Evolutionary conservation across 371 early-diverging fungal species (phyloP).

Genomic region (Actinomortierella wolfii): DNA sequence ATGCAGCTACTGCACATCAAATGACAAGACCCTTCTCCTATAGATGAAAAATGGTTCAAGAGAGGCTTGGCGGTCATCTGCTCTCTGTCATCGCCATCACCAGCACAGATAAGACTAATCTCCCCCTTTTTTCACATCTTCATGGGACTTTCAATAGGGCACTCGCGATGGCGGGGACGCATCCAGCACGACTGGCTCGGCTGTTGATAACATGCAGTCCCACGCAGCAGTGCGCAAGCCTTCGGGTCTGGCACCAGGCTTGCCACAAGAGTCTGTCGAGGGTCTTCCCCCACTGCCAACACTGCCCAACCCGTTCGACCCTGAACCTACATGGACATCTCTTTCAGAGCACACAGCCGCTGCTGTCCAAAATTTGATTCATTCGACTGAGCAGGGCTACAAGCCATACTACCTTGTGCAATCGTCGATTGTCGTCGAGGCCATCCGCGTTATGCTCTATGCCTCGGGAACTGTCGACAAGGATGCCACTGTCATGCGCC

Average conservation of each 20-base stretch:
- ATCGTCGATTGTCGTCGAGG: conserved; percentile 66
- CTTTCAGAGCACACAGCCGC: conserved; percentile 67
- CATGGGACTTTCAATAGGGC: conserved; percentile 13
- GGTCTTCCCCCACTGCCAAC: conserved; percentile 35
- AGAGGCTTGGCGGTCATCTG: too few relatives aligned
- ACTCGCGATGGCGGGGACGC: conserved; percentile 17
- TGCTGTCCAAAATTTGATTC: conserved; percentile 68
- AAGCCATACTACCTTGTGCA: conserved; percentile 64
- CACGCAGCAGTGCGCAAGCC: conserved; percentile 34
- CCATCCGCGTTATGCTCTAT: conserved; percentile 84
- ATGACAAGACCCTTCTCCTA: too few relatives aligned
- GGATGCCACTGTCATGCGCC: conserved; percentile 66
- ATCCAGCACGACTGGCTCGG: conserved; percentile 33
- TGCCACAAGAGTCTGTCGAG: conserved; percentile 33
- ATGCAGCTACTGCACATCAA: too few relatives aligned
- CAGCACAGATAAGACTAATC: too few relatives aligned
- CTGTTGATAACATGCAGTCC: conserved; percentile 26
- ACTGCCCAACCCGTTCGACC: conserved; percentile 41
- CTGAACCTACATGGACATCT: conserved; percentile 65
- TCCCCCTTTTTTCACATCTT: background rate
- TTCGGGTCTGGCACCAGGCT: conserved; percentile 20
- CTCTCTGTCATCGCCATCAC: too few relatives aligned
- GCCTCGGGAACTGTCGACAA: conserved; percentile 78
- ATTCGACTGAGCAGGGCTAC: conserved; percentile 65
- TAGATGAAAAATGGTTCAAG: too few relatives aligned